These are phyloP conservation scores for Cryptococcus sp. DNA, from an alignment of 1,284 basidiomycete genomes.

Conservation along the genomic window DNA sequence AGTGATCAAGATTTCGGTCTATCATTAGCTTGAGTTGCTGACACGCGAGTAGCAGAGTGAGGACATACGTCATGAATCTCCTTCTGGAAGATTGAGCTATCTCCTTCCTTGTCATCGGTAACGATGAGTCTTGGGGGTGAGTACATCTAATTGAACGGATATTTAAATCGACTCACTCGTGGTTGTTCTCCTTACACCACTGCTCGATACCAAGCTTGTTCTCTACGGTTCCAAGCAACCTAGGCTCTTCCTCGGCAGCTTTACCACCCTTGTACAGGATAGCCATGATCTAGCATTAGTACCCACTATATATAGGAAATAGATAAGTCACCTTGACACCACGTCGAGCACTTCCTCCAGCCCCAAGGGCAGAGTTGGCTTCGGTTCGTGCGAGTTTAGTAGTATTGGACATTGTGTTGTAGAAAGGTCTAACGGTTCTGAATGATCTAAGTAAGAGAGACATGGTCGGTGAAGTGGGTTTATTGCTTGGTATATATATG, in stretches of 20 bases:
- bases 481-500: too few relatives aligned
- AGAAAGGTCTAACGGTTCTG: too few relatives aligned
- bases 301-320: background rate
- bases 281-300: constrained; percentile 34
- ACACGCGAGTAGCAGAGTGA: background rate
- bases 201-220: constrained; percentile 76
- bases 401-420: background rate
- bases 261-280: constrained; percentile 56
- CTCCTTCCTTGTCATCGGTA: constrained; percentile 81
- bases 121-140: constrained; percentile 49
- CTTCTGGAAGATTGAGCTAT: constrained; percentile 79
- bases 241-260: constrained; percentile 72
- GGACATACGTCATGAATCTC: constrained; percentile 70
- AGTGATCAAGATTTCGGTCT: constrained; percentile 59
- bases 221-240: constrained; percentile 83
- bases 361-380: background rate
- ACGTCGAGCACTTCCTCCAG: background rate
- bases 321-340: constrained; percentile 14
- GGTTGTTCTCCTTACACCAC: constrained; percentile 70
- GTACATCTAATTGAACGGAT: constrained; percentile 6
- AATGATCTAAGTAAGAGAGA: too few relatives aligned
- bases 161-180: constrained; percentile 59
- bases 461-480: too few relatives aligned
- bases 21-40: too few relatives aligned
- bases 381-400: background rate